A percentile compares a stretch with the other conserved stretches of the same genome.
These are phyloP conservation scores for Vitis riparia DNA, from an alignment of 164 flowering plant genomes.

Conservation along the genomic window DNA sequence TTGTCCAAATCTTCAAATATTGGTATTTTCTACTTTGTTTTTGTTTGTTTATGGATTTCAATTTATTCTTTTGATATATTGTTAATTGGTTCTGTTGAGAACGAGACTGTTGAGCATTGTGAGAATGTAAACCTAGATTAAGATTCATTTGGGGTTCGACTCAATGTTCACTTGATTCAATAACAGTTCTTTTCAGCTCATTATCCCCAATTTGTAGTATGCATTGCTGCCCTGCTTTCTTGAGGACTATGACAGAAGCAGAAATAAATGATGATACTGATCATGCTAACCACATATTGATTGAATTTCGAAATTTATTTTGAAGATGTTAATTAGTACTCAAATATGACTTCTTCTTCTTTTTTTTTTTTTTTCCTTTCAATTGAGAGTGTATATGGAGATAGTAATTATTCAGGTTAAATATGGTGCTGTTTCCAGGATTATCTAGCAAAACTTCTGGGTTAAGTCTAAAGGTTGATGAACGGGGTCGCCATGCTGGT, in stretches of 20 bases:
- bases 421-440: conserved; percentile 37
- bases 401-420: neutral
- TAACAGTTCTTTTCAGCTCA: neutral
- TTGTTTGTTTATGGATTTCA: neutral
- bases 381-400: no score
- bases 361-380: no score
- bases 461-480: conserved; percentile 34
- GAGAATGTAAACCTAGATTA: neutral
- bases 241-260: no score
- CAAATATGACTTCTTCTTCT: no score
- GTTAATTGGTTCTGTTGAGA: neutral
- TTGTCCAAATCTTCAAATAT: conserved; percentile 26
- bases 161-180: no score
- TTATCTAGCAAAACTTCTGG: conserved; percentile 39
- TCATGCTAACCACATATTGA: no score
- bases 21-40: conserved; percentile 16
- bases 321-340: no score
- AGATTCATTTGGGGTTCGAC: neutral
- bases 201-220: neutral
- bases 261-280: no score
- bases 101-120: neutral
- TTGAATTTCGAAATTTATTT: no score
- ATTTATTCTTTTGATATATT: neutral
- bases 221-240: no score
- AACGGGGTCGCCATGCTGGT: conserved; percentile 19